A percentile compares a stretch with the other conserved stretches of the same genome.
Evolutionary conservation across 257 asterid genomes (phyloP).

Genomic region (Lycium ferocissimum): DNA sequence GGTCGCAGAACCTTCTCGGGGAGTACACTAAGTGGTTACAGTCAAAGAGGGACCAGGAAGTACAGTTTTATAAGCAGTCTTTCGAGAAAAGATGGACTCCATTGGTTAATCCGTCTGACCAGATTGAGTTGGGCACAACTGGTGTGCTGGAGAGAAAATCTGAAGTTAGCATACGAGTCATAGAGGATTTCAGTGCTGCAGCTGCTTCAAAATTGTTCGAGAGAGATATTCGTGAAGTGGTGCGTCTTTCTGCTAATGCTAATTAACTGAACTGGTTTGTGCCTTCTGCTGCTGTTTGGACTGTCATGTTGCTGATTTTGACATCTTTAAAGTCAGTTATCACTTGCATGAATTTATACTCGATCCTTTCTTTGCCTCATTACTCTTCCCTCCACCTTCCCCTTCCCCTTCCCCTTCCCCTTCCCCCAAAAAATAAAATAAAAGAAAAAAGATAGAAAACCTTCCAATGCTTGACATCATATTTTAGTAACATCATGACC

Average conservation of each 20-base stretch:
- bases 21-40: constrained; percentile 82
- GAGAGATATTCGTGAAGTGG: constrained; percentile 96
- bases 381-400: not conserved
- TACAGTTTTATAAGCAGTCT: constrained; percentile 64
- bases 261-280: constrained; percentile 19
- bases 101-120: constrained; percentile 48
- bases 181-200: constrained; percentile 75
- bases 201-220: constrained; percentile 94
- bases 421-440: not conserved
- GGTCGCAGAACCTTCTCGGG: constrained; percentile 66
- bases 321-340: constrained; percentile 22
- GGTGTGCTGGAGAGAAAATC: constrained; percentile 60
- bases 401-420: not conserved
- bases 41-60: constrained; percentile 69
- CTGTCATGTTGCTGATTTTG: not conserved
- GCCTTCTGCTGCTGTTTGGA: constrained; percentile 7
- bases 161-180: constrained; percentile 58
- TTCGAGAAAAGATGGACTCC: constrained; percentile 82
- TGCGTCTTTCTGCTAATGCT: constrained; percentile 41
- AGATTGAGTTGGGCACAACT: constrained; percentile 53
- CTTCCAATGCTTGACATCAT: not conserved
- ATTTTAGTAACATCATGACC: not conserved
- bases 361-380: constrained; percentile 14
- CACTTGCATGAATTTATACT: not conserved
- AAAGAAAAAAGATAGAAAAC: not conserved